These are phyloP conservation scores for Aurantiochytrium sp. DNA, from an alignment of 108 stramenopile species.

Conservation along the genomic window DNA sequence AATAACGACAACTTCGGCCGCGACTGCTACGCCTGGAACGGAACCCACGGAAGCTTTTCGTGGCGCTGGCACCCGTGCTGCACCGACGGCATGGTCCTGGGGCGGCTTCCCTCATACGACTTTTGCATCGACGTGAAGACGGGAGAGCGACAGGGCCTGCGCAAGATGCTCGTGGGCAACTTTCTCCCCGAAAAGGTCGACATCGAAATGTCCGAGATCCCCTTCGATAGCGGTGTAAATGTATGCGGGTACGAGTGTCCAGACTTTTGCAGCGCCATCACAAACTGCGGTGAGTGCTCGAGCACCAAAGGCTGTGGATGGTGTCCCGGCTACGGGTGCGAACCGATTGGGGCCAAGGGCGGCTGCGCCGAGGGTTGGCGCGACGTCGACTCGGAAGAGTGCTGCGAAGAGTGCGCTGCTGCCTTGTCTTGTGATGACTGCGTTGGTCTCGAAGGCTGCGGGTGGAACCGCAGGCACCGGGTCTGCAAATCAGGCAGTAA, in stretches of 20 bases:
- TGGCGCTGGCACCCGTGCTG: slow-evolving; percentile 18
- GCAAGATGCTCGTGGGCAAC: background rate
- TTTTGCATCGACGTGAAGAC: background rate
- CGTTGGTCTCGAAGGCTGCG: background rate
- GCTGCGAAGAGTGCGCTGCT: background rate
- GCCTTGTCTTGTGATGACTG: background rate
- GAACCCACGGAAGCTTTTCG: background rate
- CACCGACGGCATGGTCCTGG: slow-evolving; percentile 20
- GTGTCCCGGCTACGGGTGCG: background rate
- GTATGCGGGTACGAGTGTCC: slow-evolving; percentile 24
- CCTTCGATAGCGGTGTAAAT: background rate
- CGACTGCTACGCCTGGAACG: slow-evolving; percentile 18
- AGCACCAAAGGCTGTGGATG: background rate
- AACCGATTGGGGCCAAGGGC: background rate
- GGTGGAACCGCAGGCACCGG: background rate
- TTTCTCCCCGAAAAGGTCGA: background rate
- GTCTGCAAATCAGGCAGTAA: background rate
- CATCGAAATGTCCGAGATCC: background rate
- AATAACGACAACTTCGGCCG: background rate
- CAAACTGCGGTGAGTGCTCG: background rate
- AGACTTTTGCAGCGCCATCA: background rate
- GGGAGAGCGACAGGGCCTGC: background rate
- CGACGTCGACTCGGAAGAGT: background rate
- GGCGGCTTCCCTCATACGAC: background rate
- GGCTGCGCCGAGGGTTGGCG: background rate